Base-by-base conservation (phyloP, 176 grass and related monocot species). In the Aegilops sharonensis region DNA sequence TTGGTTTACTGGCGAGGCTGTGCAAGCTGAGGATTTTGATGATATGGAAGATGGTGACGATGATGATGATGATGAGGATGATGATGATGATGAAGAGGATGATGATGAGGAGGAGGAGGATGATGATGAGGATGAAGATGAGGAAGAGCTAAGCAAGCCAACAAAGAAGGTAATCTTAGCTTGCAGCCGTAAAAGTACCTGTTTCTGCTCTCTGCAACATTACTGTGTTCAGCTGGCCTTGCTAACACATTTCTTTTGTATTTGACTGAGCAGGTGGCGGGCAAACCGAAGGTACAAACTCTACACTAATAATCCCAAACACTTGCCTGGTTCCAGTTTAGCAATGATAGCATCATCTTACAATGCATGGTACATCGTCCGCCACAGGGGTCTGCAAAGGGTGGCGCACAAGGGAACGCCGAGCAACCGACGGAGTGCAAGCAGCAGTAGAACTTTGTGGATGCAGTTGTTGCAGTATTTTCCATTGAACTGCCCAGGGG, bases 401-500 rank as follows among this genome's bases (percentile, higher is more conserved):
- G 47, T n/a, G 88, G 83, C 5, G 76, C 40, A 8, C 87, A 90
- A 82, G 94, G 90, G n/a, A 83, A 75, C 56, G 66, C 85, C 13
- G 92, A 97, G 5, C 92, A 91, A 70, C 95, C 95, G 45, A 81
- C 94, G 3, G 95, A 97, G 45, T 97, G 95, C 95, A 94, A 97
- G 88, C 95, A 97, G 81, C 95, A 97, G 92, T 97, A 94, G 43
- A 85, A 78, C 9, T 82, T 13, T 20, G 29, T 75, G 2, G 76
- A 85, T 81, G 40, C 85, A 21, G 54, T 59, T 50, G 54, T 56
- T 48, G 54, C 54, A 65, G 17, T 77, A 34, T 87, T 81, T 88
- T 88, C 31, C 77, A 62, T 52, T 85, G 70, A 88, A 77, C 62
- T 85, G 69, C 50, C 37, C 39, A 62, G 35, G 35, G 35, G 5